Percentiles rank a stretch among this genome's conserved stretches.
These are phyloP conservation scores for Filobasidium uniguttulatum DNA, from an alignment of 1,284 basidiomycete genomes.

Conservation along the genomic window DNA sequence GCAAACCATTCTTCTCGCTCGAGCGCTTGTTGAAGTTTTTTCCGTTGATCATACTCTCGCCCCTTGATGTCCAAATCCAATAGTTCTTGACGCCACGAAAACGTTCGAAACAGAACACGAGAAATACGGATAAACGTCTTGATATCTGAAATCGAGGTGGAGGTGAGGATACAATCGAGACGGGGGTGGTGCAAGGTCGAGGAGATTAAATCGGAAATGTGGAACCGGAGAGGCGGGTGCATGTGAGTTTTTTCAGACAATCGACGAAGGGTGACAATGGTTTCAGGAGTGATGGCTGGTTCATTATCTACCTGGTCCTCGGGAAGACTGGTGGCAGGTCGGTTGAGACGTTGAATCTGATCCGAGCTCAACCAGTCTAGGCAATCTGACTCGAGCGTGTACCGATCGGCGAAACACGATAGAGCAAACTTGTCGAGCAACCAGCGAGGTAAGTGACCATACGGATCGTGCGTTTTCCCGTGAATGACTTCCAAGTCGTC, in stretches of 20 bases:
- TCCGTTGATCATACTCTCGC: constrained; percentile 14
- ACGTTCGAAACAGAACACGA: constrained; percentile 12
- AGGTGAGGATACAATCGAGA: constrained; percentile 3
- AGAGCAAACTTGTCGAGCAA: constrained; percentile 5
- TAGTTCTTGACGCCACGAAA: constrained; percentile 5
- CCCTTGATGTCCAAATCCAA: constrained; percentile 8
- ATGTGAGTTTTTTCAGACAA: constrained; percentile 15
- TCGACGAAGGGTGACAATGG: constrained; percentile 10
- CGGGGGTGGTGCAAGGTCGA: constrained; percentile 2
- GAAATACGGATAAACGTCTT: constrained; percentile 14
- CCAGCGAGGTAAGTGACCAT: not conserved
- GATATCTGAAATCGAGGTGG: constrained; percentile 6
- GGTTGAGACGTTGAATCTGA: no score
- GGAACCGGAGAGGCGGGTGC: constrained; percentile 14
- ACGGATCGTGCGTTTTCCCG: no score
- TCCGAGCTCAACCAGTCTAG: no score
- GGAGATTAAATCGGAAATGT: constrained; percentile 14
- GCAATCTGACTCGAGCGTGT: not conserved
- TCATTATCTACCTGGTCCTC: no score
- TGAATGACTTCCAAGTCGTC: no score
- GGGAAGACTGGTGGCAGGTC: no score
- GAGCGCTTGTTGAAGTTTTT: constrained; percentile 14
- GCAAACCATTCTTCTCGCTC: constrained; percentile 16
- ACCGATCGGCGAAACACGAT: not conserved
- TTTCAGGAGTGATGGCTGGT: no score